These are phyloP conservation scores for Chenopodium suecicum DNA, from an alignment of 148 eudicot species.

Conservation along the genomic window DNA sequence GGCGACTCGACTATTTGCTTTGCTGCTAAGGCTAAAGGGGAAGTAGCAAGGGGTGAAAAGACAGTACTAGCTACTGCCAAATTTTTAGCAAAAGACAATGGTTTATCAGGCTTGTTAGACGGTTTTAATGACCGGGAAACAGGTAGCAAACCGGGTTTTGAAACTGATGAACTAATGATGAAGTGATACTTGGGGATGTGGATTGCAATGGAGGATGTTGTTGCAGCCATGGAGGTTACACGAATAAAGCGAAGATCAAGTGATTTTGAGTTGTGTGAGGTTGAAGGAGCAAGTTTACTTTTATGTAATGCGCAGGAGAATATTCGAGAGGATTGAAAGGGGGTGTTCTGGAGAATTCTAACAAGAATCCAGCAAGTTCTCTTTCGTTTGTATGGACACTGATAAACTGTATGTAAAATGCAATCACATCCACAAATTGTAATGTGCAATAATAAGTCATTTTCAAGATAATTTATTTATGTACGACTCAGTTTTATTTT, in stretches of 20 bases:
- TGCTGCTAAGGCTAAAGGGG: slow-evolving; percentile 64
- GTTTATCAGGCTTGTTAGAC: slow-evolving; percentile 12
- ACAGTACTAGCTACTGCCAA: slow-evolving; percentile 47
- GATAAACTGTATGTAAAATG: slow-evolving; percentile 6
- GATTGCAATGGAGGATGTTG: slow-evolving; percentile 21
- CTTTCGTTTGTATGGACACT: neutral
- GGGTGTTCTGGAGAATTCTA: slow-evolving; percentile 15
- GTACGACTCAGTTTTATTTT: neutral
- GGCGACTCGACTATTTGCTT: slow-evolving; percentile 70
- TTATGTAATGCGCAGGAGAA: neutral
- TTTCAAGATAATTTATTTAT: slow-evolving; percentile 6
- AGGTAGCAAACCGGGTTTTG: slow-evolving; percentile 1
- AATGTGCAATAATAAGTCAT: slow-evolving; percentile 9
- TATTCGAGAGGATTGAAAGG: neutral
- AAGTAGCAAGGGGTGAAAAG: slow-evolving; percentile 45
- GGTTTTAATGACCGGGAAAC: slow-evolving; percentile 1
- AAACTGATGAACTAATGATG: slow-evolving; percentile 7
- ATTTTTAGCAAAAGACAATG: slow-evolving; percentile 13
- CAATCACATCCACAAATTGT: slow-evolving; percentile 26
- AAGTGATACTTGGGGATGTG: slow-evolving; percentile 12
- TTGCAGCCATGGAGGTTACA: slow-evolving; percentile 11
- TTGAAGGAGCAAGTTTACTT: neutral
- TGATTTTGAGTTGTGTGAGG: neutral
- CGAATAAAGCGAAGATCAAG: no score
- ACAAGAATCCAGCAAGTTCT: neutral